Percentiles rank a stretch among this genome's conserved stretches.
These are phyloP conservation scores for Gonapodya prolifera DNA, from an alignment of 192 early-diverging fungal genomes.

Conservation along the genomic window DNA sequence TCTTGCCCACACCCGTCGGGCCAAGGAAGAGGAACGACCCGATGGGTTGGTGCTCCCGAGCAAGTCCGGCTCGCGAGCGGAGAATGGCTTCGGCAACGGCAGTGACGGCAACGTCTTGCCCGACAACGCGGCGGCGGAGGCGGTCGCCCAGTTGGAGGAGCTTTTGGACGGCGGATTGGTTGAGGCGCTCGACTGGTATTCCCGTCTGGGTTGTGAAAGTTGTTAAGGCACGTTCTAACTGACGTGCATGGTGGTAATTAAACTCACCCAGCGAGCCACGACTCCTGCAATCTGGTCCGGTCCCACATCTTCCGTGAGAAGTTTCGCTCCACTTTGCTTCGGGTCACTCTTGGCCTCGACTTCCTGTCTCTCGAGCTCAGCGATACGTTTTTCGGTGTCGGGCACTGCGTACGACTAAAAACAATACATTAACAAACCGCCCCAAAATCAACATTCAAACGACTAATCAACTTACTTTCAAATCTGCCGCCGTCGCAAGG, in stretches of 20 bases:
- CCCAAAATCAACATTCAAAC: too few relatives aligned
- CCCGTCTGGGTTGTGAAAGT: conserved; percentile 98
- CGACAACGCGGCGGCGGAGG: conserved; percentile 78
- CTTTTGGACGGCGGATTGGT: conserved; percentile 74
- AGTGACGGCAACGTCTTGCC: conserved; percentile 80
- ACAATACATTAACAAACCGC: too few relatives aligned
- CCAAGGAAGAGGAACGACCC: conserved; percentile 94
- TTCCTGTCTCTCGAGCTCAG: conserved; percentile 52
- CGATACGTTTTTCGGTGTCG: conserved; percentile 65
- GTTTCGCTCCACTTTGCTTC: conserved; percentile 19
- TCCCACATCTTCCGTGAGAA: conserved; percentile 76
- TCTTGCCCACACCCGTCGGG: conserved; percentile 92
- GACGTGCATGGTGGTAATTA: too few relatives aligned
- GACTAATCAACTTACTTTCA: too few relatives aligned
- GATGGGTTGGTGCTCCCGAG: conserved; percentile 63
- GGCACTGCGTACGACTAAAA: conserved; percentile 92
- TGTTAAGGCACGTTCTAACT: too few relatives aligned
- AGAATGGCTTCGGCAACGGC: conserved; percentile 86
- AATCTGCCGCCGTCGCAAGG: conserved; percentile 77
- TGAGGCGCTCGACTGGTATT: conserved; percentile 82
- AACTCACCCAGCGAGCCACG: conserved; percentile 84
- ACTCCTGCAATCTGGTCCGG: conserved; percentile 91
- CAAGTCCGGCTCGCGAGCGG: conserved; percentile 79
- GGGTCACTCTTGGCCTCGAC: conserved; percentile 31
- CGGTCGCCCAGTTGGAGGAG: conserved; percentile 62